phyloP scores from a whole-genome alignment of 148 eudicot species.

The Oxyria digyna region DNA sequence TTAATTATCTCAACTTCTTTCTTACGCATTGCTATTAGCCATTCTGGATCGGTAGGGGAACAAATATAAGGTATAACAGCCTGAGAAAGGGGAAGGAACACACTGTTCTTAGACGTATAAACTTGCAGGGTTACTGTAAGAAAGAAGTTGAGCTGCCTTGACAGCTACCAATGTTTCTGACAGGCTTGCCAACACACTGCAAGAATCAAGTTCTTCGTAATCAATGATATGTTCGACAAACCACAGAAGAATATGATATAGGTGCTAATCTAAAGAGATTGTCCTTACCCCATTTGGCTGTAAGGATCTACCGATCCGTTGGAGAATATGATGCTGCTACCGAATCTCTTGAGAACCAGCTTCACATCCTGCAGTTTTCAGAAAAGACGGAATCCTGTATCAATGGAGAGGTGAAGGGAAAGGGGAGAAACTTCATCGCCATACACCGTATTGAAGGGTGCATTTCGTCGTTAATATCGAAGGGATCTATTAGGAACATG shows the following conservation, averaged over 20 bases:
- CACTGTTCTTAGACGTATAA: neutral
- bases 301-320: constrained; percentile 23
- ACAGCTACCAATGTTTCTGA: constrained; percentile 16
- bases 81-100: neutral
- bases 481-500: neutral
- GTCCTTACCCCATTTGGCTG: constrained; percentile 16
- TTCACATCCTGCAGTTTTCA: constrained; percentile 15
- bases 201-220: neutral
- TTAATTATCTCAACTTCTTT: constrained; percentile 19
- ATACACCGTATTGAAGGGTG: neutral
- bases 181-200: constrained; percentile 14
- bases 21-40: constrained; percentile 18
- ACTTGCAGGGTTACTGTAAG: neutral
- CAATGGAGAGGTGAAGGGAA: no score
- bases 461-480: neutral
- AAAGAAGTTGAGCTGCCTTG: neutral
- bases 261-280: neutral
- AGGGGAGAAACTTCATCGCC: neutral
- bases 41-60: constrained; percentile 14
- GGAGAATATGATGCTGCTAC: constrained; percentile 21
- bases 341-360: constrained; percentile 14
- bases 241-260: neutral
- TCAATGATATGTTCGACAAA: neutral
- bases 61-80: constrained; percentile 16
- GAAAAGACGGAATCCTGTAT: no score